Percentiles rank a stretch among this genome's conserved stretches.
These are phyloP conservation scores for Nigrograna mackinnonii DNA, from an alignment of 2,329 filamentous ascomycete species.

Conservation along the genomic window DNA sequence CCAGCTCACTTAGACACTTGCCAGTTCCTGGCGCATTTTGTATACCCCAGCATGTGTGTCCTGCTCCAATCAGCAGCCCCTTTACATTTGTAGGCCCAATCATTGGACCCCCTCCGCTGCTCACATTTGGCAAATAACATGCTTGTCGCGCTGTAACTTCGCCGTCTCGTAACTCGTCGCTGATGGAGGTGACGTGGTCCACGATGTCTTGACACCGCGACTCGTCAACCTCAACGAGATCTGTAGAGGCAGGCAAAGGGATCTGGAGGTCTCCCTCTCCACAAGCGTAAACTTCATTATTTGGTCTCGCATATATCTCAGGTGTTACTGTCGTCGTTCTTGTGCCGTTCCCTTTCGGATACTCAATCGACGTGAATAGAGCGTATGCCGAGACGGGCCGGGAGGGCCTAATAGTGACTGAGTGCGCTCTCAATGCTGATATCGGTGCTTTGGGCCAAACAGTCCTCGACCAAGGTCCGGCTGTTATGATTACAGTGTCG, in stretches of 20 bases:
- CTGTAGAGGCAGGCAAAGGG: constrained; percentile 75
- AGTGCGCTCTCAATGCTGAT: constrained; percentile 63
- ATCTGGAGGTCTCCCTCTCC: constrained; percentile 81
- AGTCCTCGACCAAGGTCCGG: constrained; percentile 64
- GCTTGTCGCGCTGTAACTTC: constrained; percentile 76
- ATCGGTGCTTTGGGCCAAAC: constrained; percentile 62
- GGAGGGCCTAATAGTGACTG: constrained; percentile 62
- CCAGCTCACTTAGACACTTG: constrained; percentile 50
- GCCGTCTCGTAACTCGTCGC: constrained; percentile 49
- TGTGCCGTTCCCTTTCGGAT: constrained; percentile 68
- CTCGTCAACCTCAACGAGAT: constrained; percentile 75
- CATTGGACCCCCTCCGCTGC: constrained; percentile 66
- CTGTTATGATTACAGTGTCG: constrained; percentile 61
- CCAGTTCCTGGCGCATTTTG: constrained; percentile 88
- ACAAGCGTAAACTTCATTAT: constrained; percentile 90
- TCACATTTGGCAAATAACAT: constrained; percentile 86
- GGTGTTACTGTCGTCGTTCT: constrained; percentile 67
- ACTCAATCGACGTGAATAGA: constrained; percentile 82
- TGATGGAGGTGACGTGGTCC: constrained; percentile 71
- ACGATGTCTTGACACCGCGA: constrained; percentile 82
- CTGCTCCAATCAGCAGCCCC: constrained; percentile 80
- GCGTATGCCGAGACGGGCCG: constrained; percentile 71
- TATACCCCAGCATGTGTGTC: constrained; percentile 98
- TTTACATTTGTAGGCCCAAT: constrained; percentile 74
- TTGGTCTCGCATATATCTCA: constrained; percentile 90